Conservation (phyloP, 2,329 filamentous ascomycete species). For the Aspergillus cejpii region DNA sequence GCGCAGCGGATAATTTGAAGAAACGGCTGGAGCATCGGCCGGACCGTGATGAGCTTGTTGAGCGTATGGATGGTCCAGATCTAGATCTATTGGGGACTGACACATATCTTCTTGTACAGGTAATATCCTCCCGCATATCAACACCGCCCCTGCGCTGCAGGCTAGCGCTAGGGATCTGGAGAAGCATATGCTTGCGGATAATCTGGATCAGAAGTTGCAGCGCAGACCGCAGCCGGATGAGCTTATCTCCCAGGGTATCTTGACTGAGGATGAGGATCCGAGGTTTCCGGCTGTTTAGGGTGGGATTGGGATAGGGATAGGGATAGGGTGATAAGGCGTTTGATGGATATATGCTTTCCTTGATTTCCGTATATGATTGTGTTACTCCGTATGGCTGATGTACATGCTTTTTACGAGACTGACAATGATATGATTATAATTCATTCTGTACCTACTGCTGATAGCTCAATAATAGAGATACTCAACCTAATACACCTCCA, state of each 20-base stretch:
- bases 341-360: neutral
- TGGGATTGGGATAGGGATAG: neutral
- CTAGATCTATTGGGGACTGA: neutral
- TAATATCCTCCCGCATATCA: constrained; percentile 78
- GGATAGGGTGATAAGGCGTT: neutral
- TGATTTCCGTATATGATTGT: neutral
- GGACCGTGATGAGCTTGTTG: constrained; percentile 67
- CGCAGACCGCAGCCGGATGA: constrained; percentile 69
- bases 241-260: constrained; percentile 70
- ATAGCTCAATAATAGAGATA: neutral
- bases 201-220: constrained; percentile 77
- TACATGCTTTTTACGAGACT: neutral
- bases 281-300: constrained; percentile 16
- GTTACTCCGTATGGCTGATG: neutral
- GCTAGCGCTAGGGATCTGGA: constrained; percentile 78
- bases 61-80: constrained; percentile 61
- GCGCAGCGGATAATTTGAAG: constrained; percentile 56
- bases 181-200: constrained; percentile 80
- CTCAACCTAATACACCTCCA: constrained; percentile 35
- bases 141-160: constrained; percentile 68
- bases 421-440: neutral
- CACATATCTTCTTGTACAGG: constrained; percentile 45
- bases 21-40: constrained; percentile 58
- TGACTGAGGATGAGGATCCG: constrained; percentile 57
- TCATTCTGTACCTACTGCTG: no score